A percentile compares a stretch with the other conserved stretches of the same genome.
Evolutionary conservation across 768 basidiomycete genomes (phyloP).

Genomic region (Gloeopeniophorella convolvens): DNA sequence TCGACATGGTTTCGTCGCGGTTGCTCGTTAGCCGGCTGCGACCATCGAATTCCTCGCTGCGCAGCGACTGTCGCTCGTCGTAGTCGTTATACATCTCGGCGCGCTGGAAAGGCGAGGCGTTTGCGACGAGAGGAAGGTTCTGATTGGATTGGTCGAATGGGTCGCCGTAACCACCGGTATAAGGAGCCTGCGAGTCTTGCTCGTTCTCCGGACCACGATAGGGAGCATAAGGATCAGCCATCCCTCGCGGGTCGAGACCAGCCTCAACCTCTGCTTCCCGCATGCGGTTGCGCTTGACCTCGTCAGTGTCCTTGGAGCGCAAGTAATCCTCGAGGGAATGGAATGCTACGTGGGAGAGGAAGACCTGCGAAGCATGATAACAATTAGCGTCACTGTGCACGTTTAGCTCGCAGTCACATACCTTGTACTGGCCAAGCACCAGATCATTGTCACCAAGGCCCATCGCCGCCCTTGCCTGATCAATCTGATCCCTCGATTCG

Average conservation of each 20-base stretch:
- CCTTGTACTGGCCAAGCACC: constrained; percentile 80
- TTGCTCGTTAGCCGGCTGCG: constrained; percentile 73
- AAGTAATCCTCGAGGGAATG: constrained; percentile 84
- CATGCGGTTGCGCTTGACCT: constrained; percentile 73
- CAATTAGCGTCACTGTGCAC: background rate
- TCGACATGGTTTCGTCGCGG: constrained; percentile 70
- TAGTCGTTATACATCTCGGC: constrained; percentile 71
- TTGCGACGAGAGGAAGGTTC: constrained; percentile 74
- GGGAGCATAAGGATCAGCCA: constrained; percentile 71
- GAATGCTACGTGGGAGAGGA: constrained; percentile 81
- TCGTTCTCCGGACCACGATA: constrained; percentile 53
- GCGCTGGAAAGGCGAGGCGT: constrained; percentile 79
- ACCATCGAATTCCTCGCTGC: constrained; percentile 74
- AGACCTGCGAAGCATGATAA: constrained; percentile 52
- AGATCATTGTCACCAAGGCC: constrained; percentile 63
- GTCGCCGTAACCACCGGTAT: constrained; percentile 37
- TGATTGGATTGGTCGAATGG: constrained; percentile 56
- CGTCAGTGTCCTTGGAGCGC: constrained; percentile 77
- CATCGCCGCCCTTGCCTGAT: constrained; percentile 50
- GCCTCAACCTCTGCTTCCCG: constrained; percentile 71
- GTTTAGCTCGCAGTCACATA: constrained; percentile 29
- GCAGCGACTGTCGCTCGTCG: constrained; percentile 66
- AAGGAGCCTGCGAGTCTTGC: constrained; percentile 30
- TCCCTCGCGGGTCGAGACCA: constrained; percentile 50
- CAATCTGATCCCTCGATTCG: constrained; percentile 50